Base-by-base conservation (phyloP, 2,329 filamentous ascomycete genomes). In the Penicillium digitatum region DNA sequence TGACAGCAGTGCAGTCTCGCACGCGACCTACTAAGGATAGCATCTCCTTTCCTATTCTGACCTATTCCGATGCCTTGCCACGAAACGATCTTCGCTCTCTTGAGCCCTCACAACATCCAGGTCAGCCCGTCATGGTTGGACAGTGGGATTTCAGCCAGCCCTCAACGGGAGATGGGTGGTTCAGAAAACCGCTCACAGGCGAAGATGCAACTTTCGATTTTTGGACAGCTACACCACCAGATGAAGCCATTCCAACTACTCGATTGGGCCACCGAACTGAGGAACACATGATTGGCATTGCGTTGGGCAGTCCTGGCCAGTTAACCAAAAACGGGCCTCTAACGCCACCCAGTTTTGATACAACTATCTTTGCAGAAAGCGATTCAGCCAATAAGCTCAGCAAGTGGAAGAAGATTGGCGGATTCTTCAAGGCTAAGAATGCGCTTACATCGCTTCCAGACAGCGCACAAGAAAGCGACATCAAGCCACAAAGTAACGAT, bases 271-370 rank as follows among this genome's bases (percentile, higher is more conserved):
- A 58, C 31, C 55, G 56, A 8, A 72, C 75, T 8, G 76, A 62
- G n/a, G 44, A 77, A 42, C 73, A 76, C 57, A 78, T 76, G 62
- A 90, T 91, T 58, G 88, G 88, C 10, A 86, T 91, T 79, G 88
- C 88, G 1, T 74, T 90, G 53, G 88, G 87, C 31, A 90, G 87
- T 65, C 88, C 88, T 24, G 75, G 78, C 14, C 62, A 70, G 60
- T 29, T 67, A 5, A 57, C 65, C n/a, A 38, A 62, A 27, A 59
- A 62, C 11, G 55, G 52, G 31, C 32, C 52, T 43, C 38, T 65
- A 6, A 60, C 65, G 7, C 55, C 57, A 3, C 60, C 59, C 5
- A 53, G 61, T 22, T 62, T 61, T 32, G 54, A 61, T 44, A 53
- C 54, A 5, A 42, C 52, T 0, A 55, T 62, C 2, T 58, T 58